Evolutionary conservation across 2,329 filamentous ascomycete genomes (phyloP).

Genomic region (Scedosporium minutisporum): DNA sequence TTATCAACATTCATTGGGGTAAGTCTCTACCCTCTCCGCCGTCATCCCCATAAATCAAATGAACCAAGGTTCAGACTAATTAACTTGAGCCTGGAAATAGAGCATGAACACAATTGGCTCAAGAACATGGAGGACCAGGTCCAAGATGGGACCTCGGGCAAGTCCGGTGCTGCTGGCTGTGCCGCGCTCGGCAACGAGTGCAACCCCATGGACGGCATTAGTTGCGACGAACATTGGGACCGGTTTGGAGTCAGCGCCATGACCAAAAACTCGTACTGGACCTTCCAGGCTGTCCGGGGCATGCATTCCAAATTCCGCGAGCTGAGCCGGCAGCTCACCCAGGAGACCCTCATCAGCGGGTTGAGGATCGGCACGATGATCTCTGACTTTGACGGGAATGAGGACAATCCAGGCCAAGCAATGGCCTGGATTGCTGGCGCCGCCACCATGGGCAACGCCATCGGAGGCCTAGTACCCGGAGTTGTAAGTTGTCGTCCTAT

Average conservation of each 20-base stretch:
- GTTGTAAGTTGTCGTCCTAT: background rate
- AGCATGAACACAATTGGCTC: conserved; percentile 7
- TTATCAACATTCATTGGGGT: conserved; percentile 6
- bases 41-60: background rate
- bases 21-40: background rate
- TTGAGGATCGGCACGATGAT: conserved; percentile 6
- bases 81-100: background rate
- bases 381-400: conserved; percentile 6
- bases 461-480: conserved; percentile 5
- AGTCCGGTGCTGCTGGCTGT: conserved; percentile 7
- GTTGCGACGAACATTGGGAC: conserved; percentile 5
- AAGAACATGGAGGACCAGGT: conserved; percentile 7
- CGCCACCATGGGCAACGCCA: conserved; percentile 5
- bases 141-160: conserved; percentile 6
- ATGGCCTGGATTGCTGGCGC: conserved; percentile 5
- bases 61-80: background rate
- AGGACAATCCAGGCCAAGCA: conserved; percentile 2
- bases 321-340: conserved; percentile 6
- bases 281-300: conserved; percentile 9
- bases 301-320: conserved; percentile 9
- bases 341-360: conserved; percentile 7
- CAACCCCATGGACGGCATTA: conserved; percentile 6
- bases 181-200: conserved; percentile 6
- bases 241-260: background rate
- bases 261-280: conserved; percentile 7